Percentiles rank a stretch among this genome's conserved stretches.
Conservation (phyloP, 345 rosid genomes). For the Citrus medica region DNA sequence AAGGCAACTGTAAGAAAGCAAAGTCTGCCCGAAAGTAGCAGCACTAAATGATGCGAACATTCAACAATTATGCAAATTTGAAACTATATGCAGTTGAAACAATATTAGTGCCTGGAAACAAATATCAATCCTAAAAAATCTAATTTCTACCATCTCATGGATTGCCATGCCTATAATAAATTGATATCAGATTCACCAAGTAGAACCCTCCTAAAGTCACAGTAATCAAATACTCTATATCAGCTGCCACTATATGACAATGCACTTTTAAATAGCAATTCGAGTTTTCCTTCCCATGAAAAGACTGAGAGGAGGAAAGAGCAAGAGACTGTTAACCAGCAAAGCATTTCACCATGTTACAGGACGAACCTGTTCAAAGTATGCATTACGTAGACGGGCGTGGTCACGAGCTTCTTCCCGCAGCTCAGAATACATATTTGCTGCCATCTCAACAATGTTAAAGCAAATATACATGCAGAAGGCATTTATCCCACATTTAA, state of each 20-base stretch:
- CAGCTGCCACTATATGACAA: neutral
- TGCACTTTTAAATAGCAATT: neutral
- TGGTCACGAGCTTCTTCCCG: constrained; percentile 96
- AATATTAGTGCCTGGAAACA: neutral
- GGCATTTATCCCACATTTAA: constrained; percentile 24
- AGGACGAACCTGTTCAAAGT: constrained; percentile 78
- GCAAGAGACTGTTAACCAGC: neutral
- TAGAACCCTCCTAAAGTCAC: neutral
- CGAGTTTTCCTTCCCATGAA: neutral
- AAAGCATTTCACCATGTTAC: constrained; percentile 4
- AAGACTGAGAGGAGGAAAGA: neutral
- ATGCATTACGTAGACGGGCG: constrained; percentile 84
- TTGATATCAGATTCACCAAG: neutral
- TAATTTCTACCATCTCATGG: neutral
- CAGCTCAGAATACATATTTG: constrained; percentile 72
- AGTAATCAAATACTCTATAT: neutral
- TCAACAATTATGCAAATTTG: too few relatives aligned
- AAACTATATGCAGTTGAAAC: neutral
- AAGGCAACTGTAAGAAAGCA: neutral
- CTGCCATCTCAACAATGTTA: constrained; percentile 65
- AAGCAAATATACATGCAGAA: constrained; percentile 37
- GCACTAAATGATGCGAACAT: neutral
- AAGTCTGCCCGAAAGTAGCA: neutral
- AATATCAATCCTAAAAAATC: neutral
- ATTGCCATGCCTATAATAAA: neutral